These are phyloP conservation scores for Heritiera fomes DNA, from an alignment of 345 rosid species.

Conservation along the genomic window DNA sequence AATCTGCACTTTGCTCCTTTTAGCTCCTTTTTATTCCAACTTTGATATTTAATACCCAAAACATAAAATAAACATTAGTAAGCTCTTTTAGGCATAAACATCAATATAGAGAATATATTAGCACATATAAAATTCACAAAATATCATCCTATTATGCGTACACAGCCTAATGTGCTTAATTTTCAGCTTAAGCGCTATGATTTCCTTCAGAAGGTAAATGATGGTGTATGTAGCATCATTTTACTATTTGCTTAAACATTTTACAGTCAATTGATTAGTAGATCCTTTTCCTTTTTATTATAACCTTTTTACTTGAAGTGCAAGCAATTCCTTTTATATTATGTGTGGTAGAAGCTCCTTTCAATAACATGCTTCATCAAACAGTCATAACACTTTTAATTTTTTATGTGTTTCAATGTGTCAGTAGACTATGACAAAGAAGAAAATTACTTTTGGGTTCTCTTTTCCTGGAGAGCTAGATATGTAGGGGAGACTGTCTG, in stretches of 20 bases:
- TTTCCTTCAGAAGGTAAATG: slow-evolving; percentile 83
- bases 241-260: slow-evolving; percentile 2
- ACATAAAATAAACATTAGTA: no score
- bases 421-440: no score
- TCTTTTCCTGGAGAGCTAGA: slow-evolving; percentile 80
- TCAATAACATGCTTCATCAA: slow-evolving; percentile 18
- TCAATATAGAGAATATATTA: no score
- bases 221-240: slow-evolving; percentile 10
- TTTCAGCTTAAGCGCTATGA: slow-evolving; percentile 94
- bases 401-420: no score
- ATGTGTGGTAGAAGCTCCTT: slow-evolving; percentile 4
- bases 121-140: no score
- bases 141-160: slow-evolving; percentile 32
- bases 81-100: no score
- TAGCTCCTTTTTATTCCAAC: no score
- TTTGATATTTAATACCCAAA: no score
- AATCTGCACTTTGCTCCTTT: no score
- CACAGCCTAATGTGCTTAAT: slow-evolving; percentile 64
- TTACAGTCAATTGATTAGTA: not conserved
- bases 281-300: not conserved
- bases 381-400: not conserved
- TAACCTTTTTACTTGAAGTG: not conserved
- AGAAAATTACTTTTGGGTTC: slow-evolving; percentile 78
- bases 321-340: not conserved
- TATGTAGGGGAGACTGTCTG: slow-evolving; percentile 73